phyloP scores from a whole-genome alignment of 2,329 filamentous ascomycete species.

The Chalara sp. region DNA sequence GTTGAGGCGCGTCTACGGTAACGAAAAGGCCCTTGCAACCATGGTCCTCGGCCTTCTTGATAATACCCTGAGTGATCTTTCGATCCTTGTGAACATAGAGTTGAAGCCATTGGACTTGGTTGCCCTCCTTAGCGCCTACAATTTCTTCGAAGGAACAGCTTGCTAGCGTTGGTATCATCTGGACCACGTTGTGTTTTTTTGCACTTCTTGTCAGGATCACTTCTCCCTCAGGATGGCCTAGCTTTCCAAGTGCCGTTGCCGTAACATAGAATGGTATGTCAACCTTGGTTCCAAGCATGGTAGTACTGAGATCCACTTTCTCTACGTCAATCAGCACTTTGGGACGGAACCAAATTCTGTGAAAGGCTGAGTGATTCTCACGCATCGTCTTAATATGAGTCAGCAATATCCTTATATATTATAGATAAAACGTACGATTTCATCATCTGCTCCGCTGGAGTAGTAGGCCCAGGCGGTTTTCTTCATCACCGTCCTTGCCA shows the following conservation, averaged over 20 bases:
- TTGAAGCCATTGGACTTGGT: not conserved
- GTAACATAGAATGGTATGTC: not conserved
- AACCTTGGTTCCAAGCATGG: not conserved
- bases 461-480: not conserved
- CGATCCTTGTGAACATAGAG: not conserved
- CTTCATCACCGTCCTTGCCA: not conserved
- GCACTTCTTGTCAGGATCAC: not conserved
- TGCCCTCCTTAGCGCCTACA: not conserved
- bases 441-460: not conserved
- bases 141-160: not conserved
- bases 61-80: not conserved
- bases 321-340: not conserved
- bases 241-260: not conserved
- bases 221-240: not conserved
- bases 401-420: too few relatives aligned
- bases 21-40: not conserved
- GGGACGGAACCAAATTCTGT: not conserved
- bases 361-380: not conserved
- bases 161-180: not conserved
- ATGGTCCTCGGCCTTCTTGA: not conserved
- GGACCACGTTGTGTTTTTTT: not conserved
- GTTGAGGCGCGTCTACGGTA: not conserved
- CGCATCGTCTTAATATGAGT: too few relatives aligned
- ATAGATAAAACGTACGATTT: too few relatives aligned
- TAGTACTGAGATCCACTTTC: not conserved